Evolutionary conservation across 2,329 filamentous ascomycete genomes (phyloP), one percentile per base, ranked within the genome.

Genomic region (Colletotrichum godetiae): DNA sequence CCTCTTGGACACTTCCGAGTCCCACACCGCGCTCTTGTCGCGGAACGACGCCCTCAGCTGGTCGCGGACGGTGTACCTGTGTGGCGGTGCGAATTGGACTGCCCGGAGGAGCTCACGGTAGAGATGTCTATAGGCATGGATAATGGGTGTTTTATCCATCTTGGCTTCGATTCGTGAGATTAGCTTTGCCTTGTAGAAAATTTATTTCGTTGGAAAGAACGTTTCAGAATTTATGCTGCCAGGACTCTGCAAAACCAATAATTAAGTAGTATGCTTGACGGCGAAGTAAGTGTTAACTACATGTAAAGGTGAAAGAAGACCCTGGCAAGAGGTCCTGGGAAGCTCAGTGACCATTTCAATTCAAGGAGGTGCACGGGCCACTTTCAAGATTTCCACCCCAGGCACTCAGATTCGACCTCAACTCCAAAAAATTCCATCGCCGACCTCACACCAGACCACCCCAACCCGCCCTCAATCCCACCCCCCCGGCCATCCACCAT

Each of bases 61-160:
- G 77, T 92, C 86, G 70, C 90, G 89, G 19, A 90, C 85, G 4
- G 89, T 84, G 81, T 86, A 92, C 67, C 93, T 91, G 35, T 91
- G 89, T 19, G 93, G 94, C 74, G 89, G 88, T 15, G 93, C 89
- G 84, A 91, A 94, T 75, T 93, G 91, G 27, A 96, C 90, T 4
- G 93, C 94, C 35, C 87, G 89, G n/a, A 95, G 86, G 22, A 89
- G 84, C 7, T 87, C 87, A 65, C 92, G 90, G 79, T 93, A 92
- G 42, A 97, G 86, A 71, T 89, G 86, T 74, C 94, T 89, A 82
- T 96, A 97, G 59, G 92, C 90, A 76, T 88, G 87, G 52, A 92
- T 22, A 8, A 49, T 49, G 19, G 42, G 42, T n/a, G 15, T 49
- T 49, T n/a, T n/a, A 22, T 49, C 19, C 42, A n/a, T 22, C 42